These are phyloP conservation scores for Hypoxylon sp. DNA, from an alignment of 2,329 filamentous ascomycete species.

Conservation along the genomic window DNA sequence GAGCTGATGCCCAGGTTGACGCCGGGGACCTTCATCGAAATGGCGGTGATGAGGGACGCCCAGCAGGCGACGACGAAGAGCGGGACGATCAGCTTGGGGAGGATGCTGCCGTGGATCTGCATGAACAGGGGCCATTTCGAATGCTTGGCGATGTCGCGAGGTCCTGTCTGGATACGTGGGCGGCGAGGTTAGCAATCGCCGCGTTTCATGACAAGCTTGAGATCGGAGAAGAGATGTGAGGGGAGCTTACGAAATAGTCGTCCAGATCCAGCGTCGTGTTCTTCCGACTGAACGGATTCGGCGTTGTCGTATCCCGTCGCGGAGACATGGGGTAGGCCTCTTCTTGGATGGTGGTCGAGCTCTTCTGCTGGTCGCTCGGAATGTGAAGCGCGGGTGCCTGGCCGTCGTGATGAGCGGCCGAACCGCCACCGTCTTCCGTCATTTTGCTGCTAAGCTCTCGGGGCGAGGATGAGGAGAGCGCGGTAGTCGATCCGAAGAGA, in stretches of 20 bases:
- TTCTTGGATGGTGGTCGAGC: conserved; percentile 18
- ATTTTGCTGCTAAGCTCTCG: conserved; percentile 29
- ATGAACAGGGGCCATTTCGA: conserved; percentile 82
- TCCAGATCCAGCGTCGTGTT: conserved; percentile 51
- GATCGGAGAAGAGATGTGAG: no score
- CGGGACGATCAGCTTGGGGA: conserved; percentile 79
- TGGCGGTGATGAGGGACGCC: conserved; percentile 70
- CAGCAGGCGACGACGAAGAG: conserved; percentile 69
- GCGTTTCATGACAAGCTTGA: neutral
- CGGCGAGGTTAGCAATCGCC: conserved; percentile 3
- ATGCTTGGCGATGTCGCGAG: conserved; percentile 74
- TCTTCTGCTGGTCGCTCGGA: conserved; percentile 22
- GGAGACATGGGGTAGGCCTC: conserved; percentile 34
- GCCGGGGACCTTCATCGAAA: conserved; percentile 55
- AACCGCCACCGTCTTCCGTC: conserved; percentile 35
- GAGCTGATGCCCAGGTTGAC: conserved; percentile 63
- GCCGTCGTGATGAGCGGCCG: conserved; percentile 23
- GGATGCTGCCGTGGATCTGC: conserved; percentile 75
- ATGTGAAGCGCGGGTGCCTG: conserved; percentile 12
- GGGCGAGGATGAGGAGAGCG: conserved; percentile 19
- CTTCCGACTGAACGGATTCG: conserved; percentile 46
- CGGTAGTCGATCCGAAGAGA: conserved; percentile 4
- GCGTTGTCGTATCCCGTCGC: conserved; percentile 34
- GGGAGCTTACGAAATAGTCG: conserved; percentile 57
- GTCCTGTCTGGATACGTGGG: conserved; percentile 54